Evolutionary conservation across 257 asterid species (phyloP).

Genomic region (Penstemon davidsonii): DNA sequence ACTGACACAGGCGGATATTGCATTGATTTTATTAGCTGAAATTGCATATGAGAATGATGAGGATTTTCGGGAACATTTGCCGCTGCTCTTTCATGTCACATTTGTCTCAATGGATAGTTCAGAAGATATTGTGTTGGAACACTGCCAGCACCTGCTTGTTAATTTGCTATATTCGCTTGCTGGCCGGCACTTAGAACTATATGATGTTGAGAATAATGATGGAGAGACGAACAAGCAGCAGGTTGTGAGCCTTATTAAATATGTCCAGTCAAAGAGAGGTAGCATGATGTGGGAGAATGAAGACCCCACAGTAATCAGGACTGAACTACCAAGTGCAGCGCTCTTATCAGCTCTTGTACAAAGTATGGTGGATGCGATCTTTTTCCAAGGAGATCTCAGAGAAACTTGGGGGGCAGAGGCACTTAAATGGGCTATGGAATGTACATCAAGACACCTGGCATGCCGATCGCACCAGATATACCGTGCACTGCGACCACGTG

Average conservation of each 20-base stretch:
- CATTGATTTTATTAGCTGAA: constrained; percentile 89
- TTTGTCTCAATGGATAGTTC: constrained; percentile 99
- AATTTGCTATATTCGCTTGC: constrained; percentile 95
- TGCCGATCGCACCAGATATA: constrained; percentile 99
- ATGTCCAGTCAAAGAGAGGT: constrained; percentile 95
- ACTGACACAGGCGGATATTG: constrained; percentile 92
- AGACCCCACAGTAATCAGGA: constrained; percentile 88
- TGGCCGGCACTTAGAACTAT: constrained; percentile 93
- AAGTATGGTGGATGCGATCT: constrained; percentile 99
- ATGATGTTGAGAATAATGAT: constrained; percentile 93
- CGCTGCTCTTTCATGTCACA: constrained; percentile 93
- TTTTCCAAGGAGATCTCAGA: constrained; percentile 99
- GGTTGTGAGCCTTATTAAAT: constrained; percentile 92
- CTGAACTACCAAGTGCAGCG: constrained; percentile 94
- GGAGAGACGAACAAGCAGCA: constrained; percentile 93
- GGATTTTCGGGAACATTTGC: constrained; percentile 97
- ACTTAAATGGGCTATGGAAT: constrained; percentile 99
- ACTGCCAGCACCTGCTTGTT: constrained; percentile 96
- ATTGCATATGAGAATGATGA: constrained; percentile 99
- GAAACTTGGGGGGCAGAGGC: constrained; percentile 99
- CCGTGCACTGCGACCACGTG: constrained; percentile 90
- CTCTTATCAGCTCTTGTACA: constrained; percentile 96
- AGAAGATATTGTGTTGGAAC: constrained; percentile 97
- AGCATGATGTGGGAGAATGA: constrained; percentile 99
- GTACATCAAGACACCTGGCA: constrained; percentile 98